Base-by-base conservation (phyloP, 371 early-diverging fungal genomes). In the Nematocida homosporus region DNA sequence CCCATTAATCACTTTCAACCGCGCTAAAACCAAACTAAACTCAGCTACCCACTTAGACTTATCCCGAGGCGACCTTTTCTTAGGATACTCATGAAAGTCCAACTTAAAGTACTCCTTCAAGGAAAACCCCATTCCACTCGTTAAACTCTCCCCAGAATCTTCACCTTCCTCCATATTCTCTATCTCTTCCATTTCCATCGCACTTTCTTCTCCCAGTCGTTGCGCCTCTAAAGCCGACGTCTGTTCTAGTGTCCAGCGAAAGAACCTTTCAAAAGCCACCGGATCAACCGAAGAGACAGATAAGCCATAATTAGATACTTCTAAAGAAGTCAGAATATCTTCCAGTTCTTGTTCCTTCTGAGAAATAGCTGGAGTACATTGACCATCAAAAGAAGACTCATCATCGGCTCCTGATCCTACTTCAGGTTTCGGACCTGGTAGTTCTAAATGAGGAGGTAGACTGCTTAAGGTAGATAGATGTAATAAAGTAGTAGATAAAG, bases 21-120 rank as follows among this genome's bases (percentile, higher is more conserved):
- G 4, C 29, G 44, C 29, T 3, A 48, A 37, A 6, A 72, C 13
- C 18, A 50, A 38, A 18, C 29, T 25, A 29, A 72, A 72, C 52
- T 72, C 75, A 8, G 27, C 25, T 0, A 61, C 48, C 75, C 75
- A 72, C 30, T 30, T 44, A 1, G 27, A 20, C 29, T 61, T 59
- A 48, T 72, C 75, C n/a, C 63, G 16, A 5, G 75, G 52, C 6
- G 75, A 72, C 52, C 47, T 59, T 48, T 72, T 72, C 50, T 61
- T 72, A 13, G 75, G 75, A 34, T 72, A 72, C 29, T 72, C 75
- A 37, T 72, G 75, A 30, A 72, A 72, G 63, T 72, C 75, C 38
- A 72, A 44, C 3, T 50, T 5, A 25, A 61, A 72, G 75, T 72
- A 72, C 32, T 61, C 75, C 40, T 32, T 38, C 13, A 72, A 25